Base-by-base conservation (phyloP, 208 protist species). In the Vickermania ingenoplastis region DNA sequence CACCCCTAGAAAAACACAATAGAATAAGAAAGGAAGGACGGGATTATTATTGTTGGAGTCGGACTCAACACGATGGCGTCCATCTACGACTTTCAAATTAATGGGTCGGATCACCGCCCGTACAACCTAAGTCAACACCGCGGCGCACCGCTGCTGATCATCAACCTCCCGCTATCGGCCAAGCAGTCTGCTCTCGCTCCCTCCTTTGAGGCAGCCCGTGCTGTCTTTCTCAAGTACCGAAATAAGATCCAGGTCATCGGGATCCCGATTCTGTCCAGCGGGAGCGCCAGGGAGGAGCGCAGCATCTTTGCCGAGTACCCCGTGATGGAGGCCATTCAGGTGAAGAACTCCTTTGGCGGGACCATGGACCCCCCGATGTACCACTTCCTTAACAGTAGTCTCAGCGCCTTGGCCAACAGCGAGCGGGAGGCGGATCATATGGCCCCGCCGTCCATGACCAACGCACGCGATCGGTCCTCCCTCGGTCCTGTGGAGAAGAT, bases 51-150 rank as follows among this genome's bases (percentile, higher is more conserved):
- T n/a, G n/a, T n/a, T n/a, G n/a, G n/a, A n/a, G n/a, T n/a, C n/a
- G n/a, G n/a, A n/a, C n/a, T 45, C 36, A 45, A n/a, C 36, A 45
- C 11, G 11, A 53, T 41, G 41, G 7, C 4, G 24, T 59, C 52
- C n/a, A 73, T 73, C 22, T 73, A 63, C 28, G 61, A 73, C 27
- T 73, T 73, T 53, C 41, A 71, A 53, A 59, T 75, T 2, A 57
- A 62, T 22, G 70, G 49, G 5, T 59, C 65, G 2, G 65, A 75
- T 28, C 31, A 55, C 4, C n/a, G 61, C 48, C 70, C 48, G 7
- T 75, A 71, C 36, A 48, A 75, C 50, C 64, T 75, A 57, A 1
- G n/a, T 26, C 70, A 75, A 51, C 64, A 75, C 59, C 67, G 65
- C 51, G 70, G 70, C 1, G 26, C 57, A 24, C 70, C 70, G 14